phyloP scores from a whole-genome alignment of 1,284 basidiomycete species.

The Sporisorium exsertum region DNA sequence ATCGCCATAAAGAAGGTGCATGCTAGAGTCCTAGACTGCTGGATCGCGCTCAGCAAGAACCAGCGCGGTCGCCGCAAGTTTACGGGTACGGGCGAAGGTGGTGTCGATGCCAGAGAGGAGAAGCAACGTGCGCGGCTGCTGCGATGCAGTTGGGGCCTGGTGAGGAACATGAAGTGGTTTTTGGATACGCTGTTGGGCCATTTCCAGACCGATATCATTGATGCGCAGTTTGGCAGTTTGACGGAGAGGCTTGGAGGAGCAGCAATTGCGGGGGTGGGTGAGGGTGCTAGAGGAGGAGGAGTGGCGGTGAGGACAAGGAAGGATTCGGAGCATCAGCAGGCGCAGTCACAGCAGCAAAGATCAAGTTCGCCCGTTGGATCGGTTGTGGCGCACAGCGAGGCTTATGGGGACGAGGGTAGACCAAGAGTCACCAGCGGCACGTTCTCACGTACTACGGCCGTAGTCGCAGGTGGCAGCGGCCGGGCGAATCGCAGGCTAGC shows the following conservation, averaged over 20 bases:
- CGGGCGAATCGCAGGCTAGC: slow-evolving; percentile 22
- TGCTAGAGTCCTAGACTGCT: slow-evolving; percentile 80
- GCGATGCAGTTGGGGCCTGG: slow-evolving; percentile 84
- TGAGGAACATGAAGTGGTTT: slow-evolving; percentile 90
- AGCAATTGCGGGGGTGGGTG: slow-evolving; percentile 2
- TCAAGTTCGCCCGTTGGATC: slow-evolving; percentile 22
- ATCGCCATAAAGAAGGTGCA: slow-evolving; percentile 85
- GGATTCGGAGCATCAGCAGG: slow-evolving; percentile 22
- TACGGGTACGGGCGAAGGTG: slow-evolving; percentile 87
- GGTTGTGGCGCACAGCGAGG: slow-evolving; percentile 26
- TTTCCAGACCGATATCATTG: slow-evolving; percentile 85
- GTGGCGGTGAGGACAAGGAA: slow-evolving; percentile 18
- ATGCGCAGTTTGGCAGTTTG: slow-evolving; percentile 81
- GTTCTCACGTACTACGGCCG: slow-evolving; percentile 20
- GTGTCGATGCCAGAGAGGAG: slow-evolving; percentile 76
- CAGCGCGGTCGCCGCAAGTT: slow-evolving; percentile 83
- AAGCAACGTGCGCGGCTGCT: slow-evolving; percentile 74
- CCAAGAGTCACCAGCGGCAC: slow-evolving; percentile 24
- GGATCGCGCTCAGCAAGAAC: slow-evolving; percentile 83
- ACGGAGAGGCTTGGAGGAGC: slow-evolving; percentile 73
- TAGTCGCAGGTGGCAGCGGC: slow-evolving; percentile 17
- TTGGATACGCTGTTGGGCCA: slow-evolving; percentile 78
- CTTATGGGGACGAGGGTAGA: slow-evolving; percentile 26
- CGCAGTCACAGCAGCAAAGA: slow-evolving; percentile 1
- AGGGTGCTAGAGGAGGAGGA: slow-evolving; percentile 1